phyloP scores from a whole-genome alignment of 83 land plant species.

The Picea mariana region DNA sequence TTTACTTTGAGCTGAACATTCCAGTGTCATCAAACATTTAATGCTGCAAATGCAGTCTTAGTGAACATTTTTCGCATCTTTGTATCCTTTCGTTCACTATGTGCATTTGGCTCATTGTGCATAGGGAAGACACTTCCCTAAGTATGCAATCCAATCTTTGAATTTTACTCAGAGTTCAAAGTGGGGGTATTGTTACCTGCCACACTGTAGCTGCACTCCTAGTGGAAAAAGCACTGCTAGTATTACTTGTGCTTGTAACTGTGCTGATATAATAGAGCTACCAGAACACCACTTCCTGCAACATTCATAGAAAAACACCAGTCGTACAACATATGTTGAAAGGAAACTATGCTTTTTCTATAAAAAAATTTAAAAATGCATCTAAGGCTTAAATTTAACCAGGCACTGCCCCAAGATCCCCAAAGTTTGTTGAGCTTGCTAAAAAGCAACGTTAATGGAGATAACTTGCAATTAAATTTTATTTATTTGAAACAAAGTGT shows the following conservation, averaged over 20 bases:
- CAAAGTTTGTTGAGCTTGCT: background rate
- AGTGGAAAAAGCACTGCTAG: background rate
- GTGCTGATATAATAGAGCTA: constrained; percentile 1
- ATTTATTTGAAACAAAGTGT: background rate
- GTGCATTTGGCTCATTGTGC: background rate
- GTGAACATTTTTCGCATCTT: background rate
- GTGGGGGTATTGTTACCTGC: background rate
- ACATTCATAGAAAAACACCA: background rate
- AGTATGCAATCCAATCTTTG: background rate
- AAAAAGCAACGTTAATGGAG: background rate
- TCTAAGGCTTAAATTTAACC: background rate
- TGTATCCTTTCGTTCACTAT: background rate
- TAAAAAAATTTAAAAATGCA: background rate
- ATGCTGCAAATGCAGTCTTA: background rate
- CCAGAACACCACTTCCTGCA: background rate
- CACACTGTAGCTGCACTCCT: background rate
- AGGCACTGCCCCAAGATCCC: background rate
- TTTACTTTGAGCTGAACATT: background rate
- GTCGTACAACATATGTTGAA: too few relatives aligned
- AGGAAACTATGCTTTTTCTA: background rate
- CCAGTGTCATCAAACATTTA: background rate
- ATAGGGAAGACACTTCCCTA: background rate
- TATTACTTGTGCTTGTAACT: background rate
- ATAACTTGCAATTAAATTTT: background rate
- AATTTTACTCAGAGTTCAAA: background rate